phyloP scores from a whole-genome alignment of 2,329 filamentous ascomycete species.

The Diaporthe sp. region DNA sequence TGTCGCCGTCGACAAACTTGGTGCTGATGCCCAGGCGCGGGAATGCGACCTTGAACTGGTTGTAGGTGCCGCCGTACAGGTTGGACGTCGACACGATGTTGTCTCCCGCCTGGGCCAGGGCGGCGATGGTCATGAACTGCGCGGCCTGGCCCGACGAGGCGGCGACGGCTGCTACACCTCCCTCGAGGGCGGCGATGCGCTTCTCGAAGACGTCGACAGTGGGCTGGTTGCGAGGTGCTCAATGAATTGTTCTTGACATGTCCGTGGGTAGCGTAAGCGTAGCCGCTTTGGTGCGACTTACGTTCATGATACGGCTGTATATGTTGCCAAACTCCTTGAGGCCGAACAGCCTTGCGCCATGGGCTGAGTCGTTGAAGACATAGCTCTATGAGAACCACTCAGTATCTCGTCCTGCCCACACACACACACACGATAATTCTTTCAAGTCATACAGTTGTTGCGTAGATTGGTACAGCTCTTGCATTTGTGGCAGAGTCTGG shows the following conservation, averaged over 20 bases:
- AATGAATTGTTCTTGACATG: not conserved
- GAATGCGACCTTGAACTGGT: slow-evolving; percentile 94
- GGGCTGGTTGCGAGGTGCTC: slow-evolving; percentile 67
- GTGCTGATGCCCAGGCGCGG: slow-evolving; percentile 89
- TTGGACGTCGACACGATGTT: slow-evolving; percentile 94
- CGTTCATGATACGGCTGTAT: slow-evolving; percentile 97
- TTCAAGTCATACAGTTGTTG: slow-evolving; percentile 75
- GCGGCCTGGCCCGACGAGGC: slow-evolving; percentile 90
- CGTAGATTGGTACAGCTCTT: slow-evolving; percentile 95
- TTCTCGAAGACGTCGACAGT: slow-evolving; percentile 98
- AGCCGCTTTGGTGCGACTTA: slow-evolving; percentile 57
- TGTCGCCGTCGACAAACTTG: slow-evolving; percentile 89
- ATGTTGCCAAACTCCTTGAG: slow-evolving; percentile 98
- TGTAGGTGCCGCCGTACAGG: slow-evolving; percentile 95
- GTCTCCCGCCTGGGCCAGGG: slow-evolving; percentile 89
- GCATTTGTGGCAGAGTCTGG: slow-evolving; percentile 87
- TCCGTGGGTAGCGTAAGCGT: not conserved
- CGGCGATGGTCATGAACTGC: slow-evolving; percentile 89
- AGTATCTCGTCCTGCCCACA: slow-evolving; percentile 26
- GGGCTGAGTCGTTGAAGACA: slow-evolving; percentile 95
- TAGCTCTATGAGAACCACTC: slow-evolving; percentile 73
- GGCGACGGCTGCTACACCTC: slow-evolving; percentile 88
- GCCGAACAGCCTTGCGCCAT: slow-evolving; percentile 93
- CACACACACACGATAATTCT: not conserved
- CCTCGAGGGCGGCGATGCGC: slow-evolving; percentile 94